phyloP scores from a whole-genome alignment of 164 flowering plant species.

The Dillenia suffruticosa region DNA sequence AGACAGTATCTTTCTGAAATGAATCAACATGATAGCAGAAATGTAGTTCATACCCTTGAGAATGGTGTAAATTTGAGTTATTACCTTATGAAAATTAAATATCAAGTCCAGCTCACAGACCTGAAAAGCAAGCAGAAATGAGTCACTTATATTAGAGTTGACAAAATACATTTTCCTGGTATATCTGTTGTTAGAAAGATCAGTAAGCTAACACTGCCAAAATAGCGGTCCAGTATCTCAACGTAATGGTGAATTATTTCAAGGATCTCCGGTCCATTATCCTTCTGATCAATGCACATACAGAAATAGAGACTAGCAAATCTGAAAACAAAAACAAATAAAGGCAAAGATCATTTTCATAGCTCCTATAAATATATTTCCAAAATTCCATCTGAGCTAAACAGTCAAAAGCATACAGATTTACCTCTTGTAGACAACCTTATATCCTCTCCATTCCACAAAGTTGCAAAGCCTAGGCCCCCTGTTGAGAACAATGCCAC shows the following conservation, averaged over 20 bases:
- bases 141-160: not conserved
- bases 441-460: conserved; percentile 91
- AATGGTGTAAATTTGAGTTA: no score
- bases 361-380: no score
- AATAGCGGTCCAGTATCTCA: conserved; percentile 89
- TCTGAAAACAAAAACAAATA: conserved; percentile 24
- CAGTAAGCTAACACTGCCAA: conserved; percentile 68
- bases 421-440: conserved; percentile 92
- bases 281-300: conserved; percentile 85
- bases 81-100: conserved; percentile 92
- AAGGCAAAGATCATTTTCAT: no score
- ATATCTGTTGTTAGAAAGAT: not conserved
- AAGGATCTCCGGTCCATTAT: conserved; percentile 82
- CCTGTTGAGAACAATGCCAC: conserved; percentile 77
- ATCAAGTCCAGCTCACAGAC: conserved; percentile 86
- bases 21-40: no score
- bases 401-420: no score
- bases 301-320: conserved; percentile 93
- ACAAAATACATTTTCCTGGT: not conserved
- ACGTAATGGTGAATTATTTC: conserved; percentile 89
- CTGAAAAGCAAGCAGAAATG: conserved; percentile 24
- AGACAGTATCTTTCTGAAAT: no score
- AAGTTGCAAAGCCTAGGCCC: conserved; percentile 93
- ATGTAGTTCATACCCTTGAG: no score
- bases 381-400: no score